Percentiles rank a stretch among this genome's conserved stretches.
Evolutionary conservation across 441 rosid species (phyloP).

Genomic region (Pelargonium myrrhifolium): DNA sequence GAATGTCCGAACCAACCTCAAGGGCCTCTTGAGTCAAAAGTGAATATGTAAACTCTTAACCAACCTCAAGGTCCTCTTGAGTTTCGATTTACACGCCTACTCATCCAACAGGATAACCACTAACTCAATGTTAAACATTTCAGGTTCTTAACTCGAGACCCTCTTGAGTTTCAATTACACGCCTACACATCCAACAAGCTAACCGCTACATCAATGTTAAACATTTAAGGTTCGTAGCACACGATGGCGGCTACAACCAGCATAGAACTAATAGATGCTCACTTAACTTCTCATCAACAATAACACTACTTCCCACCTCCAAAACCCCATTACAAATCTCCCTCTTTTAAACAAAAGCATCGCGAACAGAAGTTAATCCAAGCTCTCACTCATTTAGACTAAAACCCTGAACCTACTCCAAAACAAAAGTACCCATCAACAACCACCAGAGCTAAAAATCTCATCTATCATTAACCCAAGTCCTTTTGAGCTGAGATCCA

Average conservation of each 20-base stretch:
- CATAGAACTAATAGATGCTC: background rate
- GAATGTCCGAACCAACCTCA: no score
- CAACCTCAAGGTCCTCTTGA: no score
- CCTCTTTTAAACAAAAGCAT: no score
- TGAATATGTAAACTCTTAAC: no score
- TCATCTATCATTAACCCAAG: background rate
- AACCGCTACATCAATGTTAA: background rate
- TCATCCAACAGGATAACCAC: no score
- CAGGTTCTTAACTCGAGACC: background rate
- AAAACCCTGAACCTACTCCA: background rate
- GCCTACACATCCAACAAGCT: conserved; percentile 2
- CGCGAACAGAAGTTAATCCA: no score
- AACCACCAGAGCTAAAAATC: conserved; percentile 7
- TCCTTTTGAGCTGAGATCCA: conserved; percentile 3
- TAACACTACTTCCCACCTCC: background rate
- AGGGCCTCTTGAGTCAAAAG: no score
- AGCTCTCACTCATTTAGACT: no score
- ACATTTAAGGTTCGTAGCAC: background rate
- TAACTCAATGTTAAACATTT: background rate
- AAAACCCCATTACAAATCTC: background rate
- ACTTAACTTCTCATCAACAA: background rate
- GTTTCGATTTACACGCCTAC: no score
- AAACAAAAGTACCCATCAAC: background rate
- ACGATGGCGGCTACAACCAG: background rate
- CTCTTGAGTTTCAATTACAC: background rate